Evolutionary conservation across 2,329 filamentous ascomycete species (phyloP).

Genomic region (Stemphylium lycopersici): DNA sequence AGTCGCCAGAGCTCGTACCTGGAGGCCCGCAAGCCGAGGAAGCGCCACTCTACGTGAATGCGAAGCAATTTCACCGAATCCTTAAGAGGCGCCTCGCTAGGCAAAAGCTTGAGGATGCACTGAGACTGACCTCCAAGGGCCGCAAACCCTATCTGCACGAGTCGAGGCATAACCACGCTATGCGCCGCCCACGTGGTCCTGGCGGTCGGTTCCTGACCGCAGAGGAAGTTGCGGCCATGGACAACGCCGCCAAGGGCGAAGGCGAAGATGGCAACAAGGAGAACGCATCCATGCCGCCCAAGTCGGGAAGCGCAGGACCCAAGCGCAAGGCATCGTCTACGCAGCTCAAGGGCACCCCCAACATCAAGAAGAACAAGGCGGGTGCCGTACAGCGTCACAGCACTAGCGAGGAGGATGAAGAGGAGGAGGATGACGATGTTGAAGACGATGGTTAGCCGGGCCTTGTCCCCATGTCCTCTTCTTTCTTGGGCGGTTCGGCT

Average conservation of each 20-base stretch:
- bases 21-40: conserved; percentile 74
- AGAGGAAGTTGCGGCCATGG: conserved; percentile 91
- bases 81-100: conserved; percentile 91
- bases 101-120: conserved; percentile 89
- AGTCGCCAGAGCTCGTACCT: conserved; percentile 80
- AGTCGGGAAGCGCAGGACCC: conserved; percentile 29
- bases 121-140: conserved; percentile 91
- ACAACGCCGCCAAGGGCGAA: conserved; percentile 51
- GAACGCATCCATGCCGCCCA: conserved; percentile 39
- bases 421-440: conserved; percentile 58
- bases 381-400: conserved; percentile 47
- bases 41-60: conserved; percentile 95
- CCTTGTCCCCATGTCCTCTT: not conserved
- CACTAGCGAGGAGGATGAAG: conserved; percentile 60
- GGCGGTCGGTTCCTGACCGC: conserved; percentile 95
- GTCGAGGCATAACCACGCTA: conserved; percentile 96
- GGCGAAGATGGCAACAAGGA: conserved; percentile 49
- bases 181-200: conserved; percentile 91
- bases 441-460: conserved; percentile 51
- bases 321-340: conserved; percentile 43
- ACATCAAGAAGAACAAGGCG: conserved; percentile 59
- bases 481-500: conserved; percentile 14
- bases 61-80: conserved; percentile 98
- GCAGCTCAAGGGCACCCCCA: conserved; percentile 40
- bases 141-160: conserved; percentile 97